phyloP scores from a whole-genome alignment of 106 monocot species.

The Ottelia alismoides region DNA sequence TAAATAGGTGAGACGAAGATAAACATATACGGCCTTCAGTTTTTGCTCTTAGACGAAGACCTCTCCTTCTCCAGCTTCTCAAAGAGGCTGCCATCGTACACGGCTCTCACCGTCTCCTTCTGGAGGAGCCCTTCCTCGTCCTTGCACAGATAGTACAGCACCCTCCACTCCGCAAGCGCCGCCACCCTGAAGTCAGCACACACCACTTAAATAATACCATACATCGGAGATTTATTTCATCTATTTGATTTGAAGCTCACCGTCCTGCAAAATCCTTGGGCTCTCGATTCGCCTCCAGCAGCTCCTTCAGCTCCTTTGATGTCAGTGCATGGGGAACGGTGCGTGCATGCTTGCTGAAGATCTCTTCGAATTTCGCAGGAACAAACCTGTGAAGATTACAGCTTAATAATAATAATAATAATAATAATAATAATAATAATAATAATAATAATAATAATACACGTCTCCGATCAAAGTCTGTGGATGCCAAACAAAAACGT shows the following conservation, averaged over 20 bases:
- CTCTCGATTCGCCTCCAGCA: conserved; percentile 41
- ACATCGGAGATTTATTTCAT: no score
- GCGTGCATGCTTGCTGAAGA: conserved; percentile 61
- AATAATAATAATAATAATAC: conserved; percentile 1
- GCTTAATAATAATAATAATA: no score
- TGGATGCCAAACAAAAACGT: not conserved
- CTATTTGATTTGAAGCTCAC: conserved; percentile 14
- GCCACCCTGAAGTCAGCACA: no score
- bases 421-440: no score
- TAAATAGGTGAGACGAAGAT: no score
- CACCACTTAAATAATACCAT: no score
- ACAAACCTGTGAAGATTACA: no score
- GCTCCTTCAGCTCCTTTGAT: conserved; percentile 34
- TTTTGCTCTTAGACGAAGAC: conserved; percentile 19
- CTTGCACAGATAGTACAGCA: conserved; percentile 45
- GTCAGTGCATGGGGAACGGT: conserved; percentile 41
- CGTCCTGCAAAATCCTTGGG: conserved; percentile 42
- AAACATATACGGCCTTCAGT: not conserved
- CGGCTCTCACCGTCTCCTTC: conserved; percentile 51
- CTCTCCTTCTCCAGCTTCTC: conserved; percentile 41
- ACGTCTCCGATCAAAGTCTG: conserved; percentile 2
- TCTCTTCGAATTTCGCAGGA: conserved; percentile 51
- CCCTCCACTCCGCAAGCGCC: conserved; percentile 50
- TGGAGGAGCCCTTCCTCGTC: conserved; percentile 69
- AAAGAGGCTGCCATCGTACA: conserved; percentile 77